Percentiles rank a stretch among this genome's conserved stretches.
These are phyloP conservation scores for Heliosperma pusillum DNA, from an alignment of 148 eudicot species.

Conservation along the genomic window DNA sequence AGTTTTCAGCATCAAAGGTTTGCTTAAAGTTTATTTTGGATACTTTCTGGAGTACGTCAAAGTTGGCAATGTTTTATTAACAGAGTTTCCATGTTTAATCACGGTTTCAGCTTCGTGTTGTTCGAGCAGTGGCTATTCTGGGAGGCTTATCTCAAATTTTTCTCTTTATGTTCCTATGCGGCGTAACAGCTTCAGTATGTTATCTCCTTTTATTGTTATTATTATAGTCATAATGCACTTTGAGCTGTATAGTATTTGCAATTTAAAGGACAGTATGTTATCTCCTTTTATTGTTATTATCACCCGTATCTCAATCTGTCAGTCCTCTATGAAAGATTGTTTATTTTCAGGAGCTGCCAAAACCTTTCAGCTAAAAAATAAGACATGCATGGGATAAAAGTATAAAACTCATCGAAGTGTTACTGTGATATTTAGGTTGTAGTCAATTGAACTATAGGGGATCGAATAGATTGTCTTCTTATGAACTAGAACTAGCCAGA, in stretches of 20 bases:
- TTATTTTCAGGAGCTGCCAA: not conserved
- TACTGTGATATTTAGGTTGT: not conserved
- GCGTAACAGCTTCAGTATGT: conserved; percentile 87
- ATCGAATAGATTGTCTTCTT: not conserved
- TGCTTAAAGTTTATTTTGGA: not conserved
- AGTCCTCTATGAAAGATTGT: not conserved
- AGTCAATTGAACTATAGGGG: not conserved
- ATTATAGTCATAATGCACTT: not conserved
- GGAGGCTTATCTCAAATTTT: conserved; percentile 91
- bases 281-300: too few relatives aligned
- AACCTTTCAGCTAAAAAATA: not conserved
- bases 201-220: conserved; percentile 11
- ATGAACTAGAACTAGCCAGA: conserved; percentile 3
- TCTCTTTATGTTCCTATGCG: conserved; percentile 86
- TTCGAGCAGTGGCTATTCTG: conserved; percentile 91
- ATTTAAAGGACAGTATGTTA: too few relatives aligned
- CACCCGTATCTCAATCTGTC: not conserved
- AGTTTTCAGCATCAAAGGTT: conserved; percentile 91
- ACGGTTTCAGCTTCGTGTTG: conserved; percentile 78
- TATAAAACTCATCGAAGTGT: not conserved
- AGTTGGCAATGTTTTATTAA: conserved; percentile 1
- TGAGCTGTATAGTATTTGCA: not conserved
- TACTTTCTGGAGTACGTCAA: conserved; percentile 2
- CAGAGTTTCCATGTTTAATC: conserved; percentile 6
- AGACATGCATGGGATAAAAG: not conserved